phyloP scores from a whole-genome alignment of 352 stramenopile genomes.

The Phytophthora foliorum region DNA sequence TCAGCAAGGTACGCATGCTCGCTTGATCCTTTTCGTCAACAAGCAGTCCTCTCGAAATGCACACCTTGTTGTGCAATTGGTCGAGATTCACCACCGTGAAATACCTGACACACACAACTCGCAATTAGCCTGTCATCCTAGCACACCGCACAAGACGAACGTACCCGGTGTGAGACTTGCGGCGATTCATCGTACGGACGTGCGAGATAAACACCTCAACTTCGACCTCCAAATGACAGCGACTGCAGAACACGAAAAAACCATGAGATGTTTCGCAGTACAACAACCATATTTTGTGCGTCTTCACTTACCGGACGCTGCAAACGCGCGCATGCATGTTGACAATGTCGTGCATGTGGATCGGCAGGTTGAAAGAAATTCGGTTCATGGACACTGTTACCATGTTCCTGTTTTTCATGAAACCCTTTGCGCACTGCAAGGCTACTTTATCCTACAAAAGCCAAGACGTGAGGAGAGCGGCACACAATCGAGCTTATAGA shows the following conservation, averaged over 20 bases:
- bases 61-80: slow-evolving; percentile 47
- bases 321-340: slow-evolving; percentile 65
- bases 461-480: neutral
- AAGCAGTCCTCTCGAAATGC: slow-evolving; percentile 55
- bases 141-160: neutral
- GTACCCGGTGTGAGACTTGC: slow-evolving; percentile 17
- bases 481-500: neutral
- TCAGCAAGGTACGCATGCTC: slow-evolving; percentile 67
- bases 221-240: slow-evolving; percentile 66
- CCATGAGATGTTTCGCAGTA: neutral
- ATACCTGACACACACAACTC: slow-evolving; percentile 31
- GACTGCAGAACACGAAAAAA: slow-evolving; percentile 29
- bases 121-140: neutral
- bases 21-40: slow-evolving; percentile 64
- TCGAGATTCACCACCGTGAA: slow-evolving; percentile 77
- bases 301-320: slow-evolving; percentile 52
- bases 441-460: slow-evolving; percentile 56
- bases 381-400: slow-evolving; percentile 72
- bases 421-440: slow-evolving; percentile 67
- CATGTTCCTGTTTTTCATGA: slow-evolving; percentile 75
- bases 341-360: slow-evolving; percentile 66
- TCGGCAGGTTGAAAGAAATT: slow-evolving; percentile 76
- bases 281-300: neutral
- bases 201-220: slow-evolving; percentile 74
- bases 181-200: slow-evolving; percentile 34